Evolutionary conservation across 495 filamentous ascomycete species (phyloP).

Genomic region (Collariella sp.): DNA sequence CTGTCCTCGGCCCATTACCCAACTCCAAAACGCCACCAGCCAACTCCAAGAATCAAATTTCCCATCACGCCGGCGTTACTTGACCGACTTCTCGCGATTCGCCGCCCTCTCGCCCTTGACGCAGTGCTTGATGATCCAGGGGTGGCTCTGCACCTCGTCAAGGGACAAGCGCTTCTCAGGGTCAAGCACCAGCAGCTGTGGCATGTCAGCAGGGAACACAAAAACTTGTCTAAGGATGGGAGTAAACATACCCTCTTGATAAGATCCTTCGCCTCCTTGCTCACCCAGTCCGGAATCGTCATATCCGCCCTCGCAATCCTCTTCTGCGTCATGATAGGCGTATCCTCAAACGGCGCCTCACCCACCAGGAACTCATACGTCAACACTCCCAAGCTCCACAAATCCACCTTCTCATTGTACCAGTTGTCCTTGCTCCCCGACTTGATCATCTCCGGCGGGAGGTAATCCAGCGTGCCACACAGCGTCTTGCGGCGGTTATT

Average conservation of each 20-base stretch:
- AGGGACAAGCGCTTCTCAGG: slow-evolving; percentile 88
- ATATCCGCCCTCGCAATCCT: slow-evolving; percentile 86
- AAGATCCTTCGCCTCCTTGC: slow-evolving; percentile 80
- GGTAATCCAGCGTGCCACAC: slow-evolving; percentile 95
- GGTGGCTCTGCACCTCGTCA: slow-evolving; percentile 81
- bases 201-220: not conserved
- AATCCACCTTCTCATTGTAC: slow-evolving; percentile 90
- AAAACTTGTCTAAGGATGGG: not conserved
- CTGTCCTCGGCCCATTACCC: not conserved
- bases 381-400: slow-evolving; percentile 92
- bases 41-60: not conserved
- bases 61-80: slow-evolving; percentile 13
- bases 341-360: slow-evolving; percentile 95
- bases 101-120: slow-evolving; percentile 60
- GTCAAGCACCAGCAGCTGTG: slow-evolving; percentile 80
- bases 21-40: slow-evolving; percentile 12
- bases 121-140: slow-evolving; percentile 97
- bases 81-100: slow-evolving; percentile 39
- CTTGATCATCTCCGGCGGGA: slow-evolving; percentile 95
- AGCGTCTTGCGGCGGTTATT: slow-evolving; percentile 91
- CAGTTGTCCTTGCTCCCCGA: slow-evolving; percentile 69
- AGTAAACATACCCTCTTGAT: slow-evolving; percentile 65
- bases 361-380: slow-evolving; percentile 96
- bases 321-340: slow-evolving; percentile 86
- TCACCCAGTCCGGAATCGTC: slow-evolving; percentile 83